Conservation (phyloP, 2,329 filamentous ascomycete species). For the Magnaporthiopsis rhizophila region DNA sequence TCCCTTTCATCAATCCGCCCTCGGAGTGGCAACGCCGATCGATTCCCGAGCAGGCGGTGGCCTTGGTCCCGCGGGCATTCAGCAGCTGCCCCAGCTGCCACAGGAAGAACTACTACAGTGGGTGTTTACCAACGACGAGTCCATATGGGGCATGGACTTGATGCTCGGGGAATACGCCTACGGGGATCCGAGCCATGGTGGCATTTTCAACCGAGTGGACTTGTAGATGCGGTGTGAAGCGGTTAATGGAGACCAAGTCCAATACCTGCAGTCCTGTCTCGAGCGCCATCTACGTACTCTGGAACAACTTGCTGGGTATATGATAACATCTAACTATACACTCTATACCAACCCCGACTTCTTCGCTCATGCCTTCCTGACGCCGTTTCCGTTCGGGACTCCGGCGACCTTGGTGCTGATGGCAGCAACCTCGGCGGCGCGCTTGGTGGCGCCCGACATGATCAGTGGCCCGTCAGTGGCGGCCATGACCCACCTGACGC, state of each 20-base stretch:
- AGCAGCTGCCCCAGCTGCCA: not conserved
- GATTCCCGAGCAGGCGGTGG: not conserved
- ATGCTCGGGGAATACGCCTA: not conserved
- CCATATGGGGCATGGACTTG: not conserved
- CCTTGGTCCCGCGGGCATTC: not conserved
- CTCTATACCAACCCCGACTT: not conserved
- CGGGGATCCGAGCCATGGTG: not conserved
- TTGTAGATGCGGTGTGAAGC: not conserved
- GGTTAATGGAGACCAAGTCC: too few species aligned
- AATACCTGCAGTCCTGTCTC: too few species aligned
- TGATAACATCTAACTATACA: not conserved
- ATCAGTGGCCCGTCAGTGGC: not conserved
- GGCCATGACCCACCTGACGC: constrained; percentile 23
- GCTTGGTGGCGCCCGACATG: constrained; percentile 1
- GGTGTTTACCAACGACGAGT: not conserved
- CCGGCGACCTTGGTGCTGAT: not conserved
- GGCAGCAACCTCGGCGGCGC: not conserved
- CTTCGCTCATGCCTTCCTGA: not conserved
- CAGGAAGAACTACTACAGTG: not conserved
- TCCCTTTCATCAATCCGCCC: not conserved
- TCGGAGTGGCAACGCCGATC: too few species aligned
- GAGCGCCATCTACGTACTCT: too few species aligned
- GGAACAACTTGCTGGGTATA: not conserved
- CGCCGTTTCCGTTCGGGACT: not conserved
- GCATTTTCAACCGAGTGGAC: not conserved